Conservation (phyloP, 495 filamentous ascomycete species). For the Penicillium taxi region DNA sequence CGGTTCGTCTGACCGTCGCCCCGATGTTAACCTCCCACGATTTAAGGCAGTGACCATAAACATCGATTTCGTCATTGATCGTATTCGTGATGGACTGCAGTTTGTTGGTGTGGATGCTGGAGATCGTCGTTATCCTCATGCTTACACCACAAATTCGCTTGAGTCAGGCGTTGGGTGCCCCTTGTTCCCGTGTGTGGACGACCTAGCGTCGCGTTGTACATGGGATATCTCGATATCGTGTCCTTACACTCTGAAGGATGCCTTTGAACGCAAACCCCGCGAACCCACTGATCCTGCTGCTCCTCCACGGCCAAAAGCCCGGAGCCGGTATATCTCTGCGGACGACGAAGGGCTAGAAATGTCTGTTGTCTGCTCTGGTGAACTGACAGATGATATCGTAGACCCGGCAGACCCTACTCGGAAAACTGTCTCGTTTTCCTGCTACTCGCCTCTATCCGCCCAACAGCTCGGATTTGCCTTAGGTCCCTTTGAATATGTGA, state of each 20-base stretch:
- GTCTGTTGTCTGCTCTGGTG: conserved; percentile 82
- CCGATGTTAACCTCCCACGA: conserved; percentile 35
- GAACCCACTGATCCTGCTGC: conserved; percentile 13
- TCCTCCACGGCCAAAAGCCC: conserved; percentile 13
- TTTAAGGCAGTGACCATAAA: conserved; percentile 51
- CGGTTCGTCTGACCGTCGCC: conserved; percentile 24
- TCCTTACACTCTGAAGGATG: conserved; percentile 76
- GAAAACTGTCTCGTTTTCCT: conserved; percentile 76
- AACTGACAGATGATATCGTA: conserved; percentile 71
- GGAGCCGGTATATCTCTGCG: conserved; percentile 39
- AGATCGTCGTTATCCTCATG: conserved; percentile 78
- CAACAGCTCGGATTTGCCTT: conserved; percentile 87
- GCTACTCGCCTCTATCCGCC: conserved; percentile 60
- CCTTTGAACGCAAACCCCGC: conserved; percentile 45
- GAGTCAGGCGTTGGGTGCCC: conserved; percentile 72
- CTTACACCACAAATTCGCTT: conserved; percentile 74
- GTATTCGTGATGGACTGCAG: conserved; percentile 75
- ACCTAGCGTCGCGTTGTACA: conserved; percentile 63
- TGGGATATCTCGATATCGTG: conserved; percentile 87
- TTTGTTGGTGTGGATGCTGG: conserved; percentile 77
- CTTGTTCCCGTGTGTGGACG: conserved; percentile 89
- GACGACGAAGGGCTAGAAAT: conserved; percentile 84
- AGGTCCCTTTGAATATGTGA: conserved; percentile 89
- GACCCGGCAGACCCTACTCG: conserved; percentile 66
- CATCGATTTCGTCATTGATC: conserved; percentile 68